Evolutionary conservation across 306 rosid genomes (phyloP).

Genomic region (Castanea mollissima): DNA sequence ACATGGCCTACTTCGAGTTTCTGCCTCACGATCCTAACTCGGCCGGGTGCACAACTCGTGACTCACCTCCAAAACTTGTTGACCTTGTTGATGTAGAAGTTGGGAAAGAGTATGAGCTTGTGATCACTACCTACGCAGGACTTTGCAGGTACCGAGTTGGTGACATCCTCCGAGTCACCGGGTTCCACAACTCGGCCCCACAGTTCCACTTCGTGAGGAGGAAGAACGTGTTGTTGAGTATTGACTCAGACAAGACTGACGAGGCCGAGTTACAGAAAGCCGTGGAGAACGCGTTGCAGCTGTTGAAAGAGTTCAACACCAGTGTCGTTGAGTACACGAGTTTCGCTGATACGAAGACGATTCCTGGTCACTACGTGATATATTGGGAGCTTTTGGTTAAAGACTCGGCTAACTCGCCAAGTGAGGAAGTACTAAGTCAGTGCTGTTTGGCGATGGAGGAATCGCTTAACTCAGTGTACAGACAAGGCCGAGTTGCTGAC

Average conservation of each 20-base stretch:
- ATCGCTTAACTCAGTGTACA: conserved; percentile 47
- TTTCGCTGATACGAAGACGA: conserved; percentile 47
- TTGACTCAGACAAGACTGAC: conserved; percentile 62
- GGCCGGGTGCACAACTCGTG: neutral
- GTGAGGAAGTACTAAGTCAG: conserved; percentile 20
- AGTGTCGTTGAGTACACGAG: conserved; percentile 66
- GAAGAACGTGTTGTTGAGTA: conserved; percentile 53
- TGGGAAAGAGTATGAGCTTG: conserved; percentile 59
- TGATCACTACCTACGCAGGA: conserved; percentile 54
- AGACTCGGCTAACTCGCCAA: conserved; percentile 29
- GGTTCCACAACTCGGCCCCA: conserved; percentile 66
- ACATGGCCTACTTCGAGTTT: conserved; percentile 64
- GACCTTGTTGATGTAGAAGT: conserved; percentile 42
- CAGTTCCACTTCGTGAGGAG: conserved; percentile 61
- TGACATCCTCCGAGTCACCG: conserved; percentile 60
- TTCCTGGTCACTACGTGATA: conserved; percentile 60
- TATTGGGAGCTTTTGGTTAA: conserved; percentile 54
- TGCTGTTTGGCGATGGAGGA: conserved; percentile 62
- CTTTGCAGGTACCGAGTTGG: conserved; percentile 55
- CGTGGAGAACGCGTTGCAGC: conserved; percentile 41
- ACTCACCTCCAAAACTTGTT: conserved; percentile 23
- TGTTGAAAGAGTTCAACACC: conserved; percentile 20
- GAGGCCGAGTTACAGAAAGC: conserved; percentile 58
- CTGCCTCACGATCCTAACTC: conserved; percentile 43
- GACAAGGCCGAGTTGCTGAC: conserved; percentile 55